These are phyloP conservation scores for Magnusiomyces suaveolens DNA, from an alignment of 1,139 yeast genomes.

Conservation along the genomic window DNA sequence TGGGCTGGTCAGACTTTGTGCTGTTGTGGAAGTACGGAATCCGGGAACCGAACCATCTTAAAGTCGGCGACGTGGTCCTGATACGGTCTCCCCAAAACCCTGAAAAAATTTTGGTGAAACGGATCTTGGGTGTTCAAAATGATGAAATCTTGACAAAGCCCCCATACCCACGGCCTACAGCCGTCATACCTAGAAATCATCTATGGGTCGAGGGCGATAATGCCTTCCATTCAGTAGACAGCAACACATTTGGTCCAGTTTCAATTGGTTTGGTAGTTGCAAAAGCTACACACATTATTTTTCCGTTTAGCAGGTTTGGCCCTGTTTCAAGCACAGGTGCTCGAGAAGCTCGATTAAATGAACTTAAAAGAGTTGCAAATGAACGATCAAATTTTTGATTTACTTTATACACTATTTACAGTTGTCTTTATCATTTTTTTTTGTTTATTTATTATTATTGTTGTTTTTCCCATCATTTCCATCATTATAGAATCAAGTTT, in stretches of 20 bases:
- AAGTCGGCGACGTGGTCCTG: slow-evolving; percentile 64
- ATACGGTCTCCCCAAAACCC: slow-evolving; percentile 75
- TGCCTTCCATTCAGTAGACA: slow-evolving; percentile 63
- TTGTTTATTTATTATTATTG: not conserved
- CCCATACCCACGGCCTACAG: slow-evolving; percentile 55
- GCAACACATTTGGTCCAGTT: slow-evolving; percentile 78
- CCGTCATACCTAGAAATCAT: slow-evolving; percentile 66
- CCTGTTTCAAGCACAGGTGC: slow-evolving; percentile 25
- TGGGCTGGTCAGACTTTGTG: slow-evolving; percentile 51
- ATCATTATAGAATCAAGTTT: not conserved
- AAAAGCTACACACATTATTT: slow-evolving; percentile 52
- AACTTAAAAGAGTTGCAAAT: slow-evolving; percentile 6
- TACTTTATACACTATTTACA: slow-evolving; percentile 1
- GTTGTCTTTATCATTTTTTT: not conserved
- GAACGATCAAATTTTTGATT: not conserved
- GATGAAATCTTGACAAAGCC: slow-evolving; percentile 53
- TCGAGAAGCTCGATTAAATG: slow-evolving; percentile 25
- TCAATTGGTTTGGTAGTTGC: slow-evolving; percentile 72
- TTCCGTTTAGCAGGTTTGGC: slow-evolving; percentile 53
- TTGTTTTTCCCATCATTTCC: not conserved
- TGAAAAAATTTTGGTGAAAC: slow-evolving; percentile 58
- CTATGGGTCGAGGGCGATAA: slow-evolving; percentile 95
- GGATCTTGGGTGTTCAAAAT: slow-evolving; percentile 68
- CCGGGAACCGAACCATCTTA: slow-evolving; percentile 39
- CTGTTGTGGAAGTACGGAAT: slow-evolving; percentile 57